phyloP scores from a whole-genome alignment of 176 grass and related monocot species.

The sorghum (Sorghum bicolor) region Sorghum_bicolor_NCBIv3 NC_012875.2:3316001-3316500 shows the following conservation, averaged over 20 bases:
- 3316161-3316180: no score
- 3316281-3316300: conserved; percentile 1
- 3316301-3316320: conserved; percentile 92
- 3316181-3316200: no score
- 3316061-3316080: not conserved
- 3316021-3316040: conserved; percentile 2
- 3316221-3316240: no score
- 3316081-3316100: not conserved
- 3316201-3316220: no score
- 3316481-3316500: not conserved
- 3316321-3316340: conserved; percentile 97
- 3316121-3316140: no score
- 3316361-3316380: conserved; percentile 94
- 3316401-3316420: conserved; percentile 64
- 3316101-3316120: no score
- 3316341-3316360: conserved; percentile 90
- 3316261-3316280: no score
- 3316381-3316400: conserved; percentile 57
- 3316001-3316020: not conserved
- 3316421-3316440: conserved; percentile 98
- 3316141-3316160: no score
- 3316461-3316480: conserved; percentile 49
- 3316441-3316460: conserved; percentile 96
- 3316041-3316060: conserved; percentile 20
- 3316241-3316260: no score